Evolutionary conservation across 306 rosid genomes (phyloP).

Genomic region (Vigna angularis): DNA sequence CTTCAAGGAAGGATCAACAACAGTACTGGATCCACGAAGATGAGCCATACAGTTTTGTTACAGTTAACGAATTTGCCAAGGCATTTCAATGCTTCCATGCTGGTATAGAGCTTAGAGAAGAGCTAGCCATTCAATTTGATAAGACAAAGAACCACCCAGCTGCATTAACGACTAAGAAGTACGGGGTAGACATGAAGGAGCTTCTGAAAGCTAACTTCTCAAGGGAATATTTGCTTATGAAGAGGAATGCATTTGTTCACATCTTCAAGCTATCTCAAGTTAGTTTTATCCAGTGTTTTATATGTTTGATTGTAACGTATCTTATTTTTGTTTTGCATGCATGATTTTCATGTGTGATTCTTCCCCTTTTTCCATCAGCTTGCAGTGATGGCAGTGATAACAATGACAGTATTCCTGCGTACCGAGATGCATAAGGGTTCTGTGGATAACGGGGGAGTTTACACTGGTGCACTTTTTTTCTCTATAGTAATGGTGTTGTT

Average conservation of each 20-base stretch:
- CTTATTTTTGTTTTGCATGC: not conserved
- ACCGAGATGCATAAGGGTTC: slow-evolving; percentile 55
- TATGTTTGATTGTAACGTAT: not conserved
- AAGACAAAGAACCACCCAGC: slow-evolving; percentile 55
- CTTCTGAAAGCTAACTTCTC: slow-evolving; percentile 55
- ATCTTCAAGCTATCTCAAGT: slow-evolving; percentile 54
- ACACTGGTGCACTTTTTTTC: slow-evolving; percentile 55
- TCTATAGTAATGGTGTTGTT: slow-evolving; percentile 43
- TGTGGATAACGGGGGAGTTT: slow-evolving; percentile 41
- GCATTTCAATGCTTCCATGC: slow-evolving; percentile 53
- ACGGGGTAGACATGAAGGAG: slow-evolving; percentile 50
- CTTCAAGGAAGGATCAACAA: slow-evolving; percentile 59
- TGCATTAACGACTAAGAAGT: slow-evolving; percentile 47
- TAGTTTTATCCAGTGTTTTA: not conserved
- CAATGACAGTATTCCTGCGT: slow-evolving; percentile 49
- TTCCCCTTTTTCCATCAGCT: slow-evolving; percentile 40
- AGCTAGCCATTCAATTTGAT: slow-evolving; percentile 52
- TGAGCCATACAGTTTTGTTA: slow-evolving; percentile 48
- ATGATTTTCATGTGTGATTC: slow-evolving; percentile 1
- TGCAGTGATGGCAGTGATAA: slow-evolving; percentile 40
- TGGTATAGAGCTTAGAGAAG: slow-evolving; percentile 48
- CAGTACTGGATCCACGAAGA: slow-evolving; percentile 53
- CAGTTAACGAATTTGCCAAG: slow-evolving; percentile 50
- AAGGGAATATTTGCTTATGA: slow-evolving; percentile 58
- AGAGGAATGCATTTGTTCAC: slow-evolving; percentile 54